Base-by-base conservation (phyloP, 345 rosid genomes). In the Excoecaria cochinchinensis region DNA sequence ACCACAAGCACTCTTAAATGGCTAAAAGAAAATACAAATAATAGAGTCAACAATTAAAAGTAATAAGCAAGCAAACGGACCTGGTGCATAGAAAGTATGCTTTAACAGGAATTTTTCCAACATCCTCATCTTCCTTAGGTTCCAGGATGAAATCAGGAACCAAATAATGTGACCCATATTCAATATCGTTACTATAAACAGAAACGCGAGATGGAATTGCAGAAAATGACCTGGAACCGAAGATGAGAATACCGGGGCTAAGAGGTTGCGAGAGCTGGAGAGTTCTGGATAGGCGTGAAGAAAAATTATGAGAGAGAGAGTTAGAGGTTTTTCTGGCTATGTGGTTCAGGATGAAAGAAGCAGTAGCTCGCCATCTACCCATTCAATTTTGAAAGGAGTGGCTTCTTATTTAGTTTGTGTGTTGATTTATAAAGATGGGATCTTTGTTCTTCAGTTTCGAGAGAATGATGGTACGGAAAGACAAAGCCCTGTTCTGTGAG, bases 11-110 rank as follows among this genome's bases (percentile, higher is more conserved):
- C 10, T 44, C 6, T 8, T 15, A 17, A 53, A 4, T 16, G 58
- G 19, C 8, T 55, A 5, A 55, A 40, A 42, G 7, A 65, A 7
- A 36, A 36, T 17, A 42, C 6, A 65, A 39, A 12, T 9, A 14
- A 65, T 22, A 42, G 46, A 63, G 39, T 36, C 69, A 19, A 4
- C 42, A 42, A 65, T 4, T 10, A 19, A 65, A 11, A n/a, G 13
- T n/a, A 31, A 36, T 57, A 75, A 14, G 21, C 11, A 22, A 69
- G 14, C 3, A 69, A 69, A 57, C 74, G 52, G 67, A 94, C 97
- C 97, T 88, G 77, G 99, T 92, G 57, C 87, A 91, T 21, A 94
- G 91, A 75, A 94, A 91, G 76, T 86, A 92, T 15, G 97, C 91
- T 83, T 90, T 92, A 62, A 92, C 79, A 44, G 99, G 94, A 67